Evolutionary conservation across 768 basidiomycete genomes (phyloP), one percentile per base, ranked within the genome.

Genomic region (Termitomyces sp.): DNA sequence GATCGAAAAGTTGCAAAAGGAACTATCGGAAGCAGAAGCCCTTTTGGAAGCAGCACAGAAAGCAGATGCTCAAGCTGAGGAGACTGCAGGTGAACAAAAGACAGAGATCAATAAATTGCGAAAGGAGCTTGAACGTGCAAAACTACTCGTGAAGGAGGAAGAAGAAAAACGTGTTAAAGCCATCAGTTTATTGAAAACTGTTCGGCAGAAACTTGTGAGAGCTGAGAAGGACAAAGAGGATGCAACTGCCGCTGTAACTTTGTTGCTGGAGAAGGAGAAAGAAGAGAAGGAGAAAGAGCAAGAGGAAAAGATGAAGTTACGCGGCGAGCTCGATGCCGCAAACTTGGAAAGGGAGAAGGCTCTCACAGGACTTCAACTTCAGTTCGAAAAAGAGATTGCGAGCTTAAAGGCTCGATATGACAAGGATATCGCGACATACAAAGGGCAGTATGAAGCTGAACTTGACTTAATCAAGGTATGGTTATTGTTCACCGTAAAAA

Each of bases 81-180:
- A 78, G 35, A 75, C 78, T 14, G 64, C 73, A 5, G 68, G 75
- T 1, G 82, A 78, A 54, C 81, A 78, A 42, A 78, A 80, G 52
- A 70, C 72, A 0, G 85, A 89, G 41, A 70, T 86, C 0, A 78
- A 80, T 2, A 78, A 76, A 17, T 72, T 94, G n/a, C 76, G 78
- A 47, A 69, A 76, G 17, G 91, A 97, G 55, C 69, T 87, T 1
- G 79, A 84, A 47, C 81, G 79, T 45, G 71, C 80, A 3, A 86
- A 84, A 60, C 75, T 73, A 19, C 54, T 75, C 10, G 87, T 85
- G 5, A 97, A 91, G 68, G 95, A 98, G 59, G 97, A 98, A 67
- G 97, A 98, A 69, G 97, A 99, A 72, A 98, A 99, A 71, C 85
- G 96, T 12, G 83, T 86, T 19, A 99, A 98, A 66, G 95, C 95